Evolutionary conservation across 1,284 basidiomycete species (phyloP), one percentile per base, ranked within the genome.

Genomic region (Wolfiporia cocos): DNA sequence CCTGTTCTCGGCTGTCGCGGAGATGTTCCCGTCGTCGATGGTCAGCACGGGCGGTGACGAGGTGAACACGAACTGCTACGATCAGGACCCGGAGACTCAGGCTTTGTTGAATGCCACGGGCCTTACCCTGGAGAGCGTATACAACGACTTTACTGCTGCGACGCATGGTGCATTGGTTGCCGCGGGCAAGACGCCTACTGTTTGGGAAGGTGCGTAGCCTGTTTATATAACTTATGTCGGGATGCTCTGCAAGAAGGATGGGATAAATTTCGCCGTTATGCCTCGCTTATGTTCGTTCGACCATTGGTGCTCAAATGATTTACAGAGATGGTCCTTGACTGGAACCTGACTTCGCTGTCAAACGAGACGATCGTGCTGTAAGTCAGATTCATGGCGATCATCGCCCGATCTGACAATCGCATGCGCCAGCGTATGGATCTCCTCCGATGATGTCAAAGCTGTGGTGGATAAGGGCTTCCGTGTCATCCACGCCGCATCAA

Each of bases 31-130:
- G 1, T 76, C 80, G 14, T 69, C 59, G 19, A 70, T 86, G 45
- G 78, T 93, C 58, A 79, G 78, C 49, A 86, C 86, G 0, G 91
- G 91, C 2, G 90, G 90, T 0, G 91, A 93, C 57, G 90, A 93
- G 62, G 60, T 92, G 48, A 91, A 91, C 56, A 56, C 59, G 7
- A 68, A 69, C 32, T 91, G 87, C 62, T 92, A 87, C 57, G 64
- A 66, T 0, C 58, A 76, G 21, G 87, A 91, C 57, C 52, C 62
- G 4, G 62, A 70, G 46, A 86, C 85, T 0, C 73, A 78, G 52
- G 56, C 59, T 0, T 69, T 71, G 7, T 65, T 87, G 41, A 57
- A 67, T 41, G 49, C 57, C 32, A 66, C 66, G 11, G 74, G 73
- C 4, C 60, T 66, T 54, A 82, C 78, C 0, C 62, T 91, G 17